Base-by-base conservation (phyloP, 305 asterid genomes). In the Fraxinus sp. region DNA sequence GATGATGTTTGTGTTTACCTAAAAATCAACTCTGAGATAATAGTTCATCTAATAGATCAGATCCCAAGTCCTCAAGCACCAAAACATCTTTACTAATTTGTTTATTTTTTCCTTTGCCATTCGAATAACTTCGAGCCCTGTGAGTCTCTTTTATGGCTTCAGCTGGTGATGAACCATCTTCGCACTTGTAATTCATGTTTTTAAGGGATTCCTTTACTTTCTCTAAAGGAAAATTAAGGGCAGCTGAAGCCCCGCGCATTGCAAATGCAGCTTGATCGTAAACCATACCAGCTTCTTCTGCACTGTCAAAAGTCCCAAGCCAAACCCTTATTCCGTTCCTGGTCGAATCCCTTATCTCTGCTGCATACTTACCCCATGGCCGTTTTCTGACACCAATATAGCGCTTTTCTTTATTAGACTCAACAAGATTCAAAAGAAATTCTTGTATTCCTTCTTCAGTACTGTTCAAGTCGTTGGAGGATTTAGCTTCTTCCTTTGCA, bases 211-310 rank as follows among this genome's bases (percentile, higher is more conserved):
- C 76, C 22, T 24, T 16, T 20, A 85, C 85, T n/a, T 26, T 78
- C 7, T 85, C 86, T 9, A 75, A 2, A 0, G 86, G 79, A 36
- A 85, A 85, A 76, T 85, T 85, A 3, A 82, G 81, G 36, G 6
- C 7, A 3, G 79, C 80, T 20, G 59, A 22, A 10, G 83, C 16
- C 0, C 89, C 91, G 1, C 91, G 81, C 82, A 57, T 85, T 14
- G 83, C 78, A 8, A 87, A 81, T 10, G 91, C 89, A n/a, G 91
- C 91, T 82, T 89, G 91, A 30, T 89, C 91, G 49, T 89, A 89
- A 0, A 87, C 91, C 79, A 89, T 16, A 4, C 89, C 91, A 0
- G 91, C 86, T 46, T 85, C 84, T 46, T 85, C 82, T 0, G 88
- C 86, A n/a, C n/a, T 82, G 41, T 82, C 71, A 22, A 85, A 85